Evolutionary conservation across 2,329 filamentous ascomycete genomes (phyloP), one percentile per base, ranked within the genome.

Genomic region (Sclerotinia borealis): DNA sequence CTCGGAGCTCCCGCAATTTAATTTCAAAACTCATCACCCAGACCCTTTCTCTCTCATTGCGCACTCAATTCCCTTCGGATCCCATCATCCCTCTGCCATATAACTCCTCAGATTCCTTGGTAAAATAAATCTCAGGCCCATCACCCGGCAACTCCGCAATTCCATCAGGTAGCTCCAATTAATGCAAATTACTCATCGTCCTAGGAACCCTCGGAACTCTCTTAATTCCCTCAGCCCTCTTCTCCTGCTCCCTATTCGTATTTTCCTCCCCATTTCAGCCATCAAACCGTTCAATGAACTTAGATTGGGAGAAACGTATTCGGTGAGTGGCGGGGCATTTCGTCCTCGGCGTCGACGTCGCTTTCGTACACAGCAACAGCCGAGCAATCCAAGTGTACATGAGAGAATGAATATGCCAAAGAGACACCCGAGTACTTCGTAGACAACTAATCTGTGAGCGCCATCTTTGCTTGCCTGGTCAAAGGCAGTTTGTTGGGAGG

Each of bases 381-480:
- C 11, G 8, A 56, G 2, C 39, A 11, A 11, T 7, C 13, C 41
- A 43, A n/a, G 10, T n/a, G 15, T 11, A 51, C 2, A 5, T 34
- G 34, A 11, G 3, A 51, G 31, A 3, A 51, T 1, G 29, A 51
- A 15, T 4, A 34, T 11, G 6, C 27, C 19, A 3, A 15, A 8
- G 8, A 15, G 10, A 51, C 48, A 34, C 19, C 17, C 3, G 15
- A 45, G 2, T 4, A 2, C n/a, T 2, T 19, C 25, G 54, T 6
- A 25, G 1, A 8, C 4, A 29, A 5, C 11, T 17, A 6, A 2
- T 2, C 0, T 7, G 2, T 5, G 7, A 19, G 1, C 6, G 4
- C 6, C 17, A 9, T 34, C 8, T 7, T 19, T 25, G 4, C 6
- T 8, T 13, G 11, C 13, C 4, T 25, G 22, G 27, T 34, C 39